phyloP scores from a whole-genome alignment of 805 yeast genomes.

The Ogataea salicorniae region DNA sequence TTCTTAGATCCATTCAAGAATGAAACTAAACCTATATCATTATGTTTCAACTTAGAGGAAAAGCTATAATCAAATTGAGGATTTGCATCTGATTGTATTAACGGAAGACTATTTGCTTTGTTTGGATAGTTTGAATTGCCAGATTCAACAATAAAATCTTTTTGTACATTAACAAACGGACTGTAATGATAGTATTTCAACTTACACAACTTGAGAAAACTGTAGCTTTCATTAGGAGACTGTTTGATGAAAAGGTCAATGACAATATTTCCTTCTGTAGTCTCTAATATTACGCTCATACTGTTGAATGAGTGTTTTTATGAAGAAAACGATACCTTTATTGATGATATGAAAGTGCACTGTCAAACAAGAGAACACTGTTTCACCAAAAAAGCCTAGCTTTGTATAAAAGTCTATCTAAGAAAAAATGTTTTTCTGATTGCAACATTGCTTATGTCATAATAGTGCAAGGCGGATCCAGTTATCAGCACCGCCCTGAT shows the following conservation, averaged over 20 bases:
- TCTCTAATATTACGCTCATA: slow-evolving; percentile 39
- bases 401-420: no score
- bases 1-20: slow-evolving; percentile 5
- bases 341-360: no score
- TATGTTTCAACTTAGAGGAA: slow-evolving; percentile 23
- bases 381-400: no score
- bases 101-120: background rate
- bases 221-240: slow-evolving; percentile 36
- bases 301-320: background rate
- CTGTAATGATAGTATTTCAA: slow-evolving; percentile 46
- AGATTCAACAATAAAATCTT: slow-evolving; percentile 34
- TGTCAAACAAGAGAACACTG: no score
- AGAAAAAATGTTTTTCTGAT: no score
- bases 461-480: no score
- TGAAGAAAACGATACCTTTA: no score
- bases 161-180: slow-evolving; percentile 42
- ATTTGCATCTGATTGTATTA: background rate
- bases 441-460: no score
- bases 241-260: slow-evolving; percentile 38
- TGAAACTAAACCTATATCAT: slow-evolving; percentile 33
- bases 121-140: slow-evolving; percentile 48
- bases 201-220: slow-evolving; percentile 52
- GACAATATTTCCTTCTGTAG: slow-evolving; percentile 43
- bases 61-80: slow-evolving; percentile 1
- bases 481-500: no score